These are phyloP conservation scores for Metschnikowia orientalis DNA, from an alignment of 805 yeast genomes.

Conservation along the genomic window DNA sequence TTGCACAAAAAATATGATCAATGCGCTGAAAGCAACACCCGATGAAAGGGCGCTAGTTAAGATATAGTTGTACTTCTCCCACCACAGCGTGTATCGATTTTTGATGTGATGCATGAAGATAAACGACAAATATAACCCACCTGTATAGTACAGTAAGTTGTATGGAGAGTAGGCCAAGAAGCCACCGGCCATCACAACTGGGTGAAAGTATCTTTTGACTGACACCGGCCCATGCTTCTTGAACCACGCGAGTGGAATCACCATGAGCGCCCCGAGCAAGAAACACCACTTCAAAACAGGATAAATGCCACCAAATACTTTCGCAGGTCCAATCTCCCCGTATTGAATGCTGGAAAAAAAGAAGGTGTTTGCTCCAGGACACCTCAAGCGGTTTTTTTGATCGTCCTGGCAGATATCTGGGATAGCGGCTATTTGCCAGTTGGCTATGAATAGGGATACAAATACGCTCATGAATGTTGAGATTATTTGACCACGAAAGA, in stretches of 20 bases:
- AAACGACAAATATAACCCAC: conserved; percentile 56
- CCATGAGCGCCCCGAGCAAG: conserved; percentile 45
- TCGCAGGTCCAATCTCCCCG: conserved; percentile 57
- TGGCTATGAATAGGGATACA: conserved; percentile 33
- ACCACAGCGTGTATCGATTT: conserved; percentile 49
- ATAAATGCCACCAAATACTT: conserved; percentile 54
- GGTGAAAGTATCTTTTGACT: conserved; percentile 43
- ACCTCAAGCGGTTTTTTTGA: conserved; percentile 33
- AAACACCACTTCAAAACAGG: conserved; percentile 56
- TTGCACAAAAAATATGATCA: conserved; percentile 54
- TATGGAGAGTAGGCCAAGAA: conserved; percentile 48
- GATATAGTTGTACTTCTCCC: conserved; percentile 70
- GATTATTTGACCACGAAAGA: conserved; percentile 35
- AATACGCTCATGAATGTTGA: conserved; percentile 34
- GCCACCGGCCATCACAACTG: conserved; percentile 51
- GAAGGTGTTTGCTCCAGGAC: conserved; percentile 46
- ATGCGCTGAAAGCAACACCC: conserved; percentile 60
- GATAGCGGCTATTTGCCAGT: conserved; percentile 38
- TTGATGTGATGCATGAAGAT: conserved; percentile 54
- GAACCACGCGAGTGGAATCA: conserved; percentile 34
- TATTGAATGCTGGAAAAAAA: conserved; percentile 51
- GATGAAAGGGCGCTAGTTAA: conserved; percentile 54
- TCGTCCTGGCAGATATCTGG: conserved; percentile 33
- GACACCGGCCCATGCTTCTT: conserved; percentile 32
- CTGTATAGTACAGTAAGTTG: conserved; percentile 50